Base-by-base conservation (phyloP, 331 rosid genomes). In the Erythrophleum ivorense region DNA sequence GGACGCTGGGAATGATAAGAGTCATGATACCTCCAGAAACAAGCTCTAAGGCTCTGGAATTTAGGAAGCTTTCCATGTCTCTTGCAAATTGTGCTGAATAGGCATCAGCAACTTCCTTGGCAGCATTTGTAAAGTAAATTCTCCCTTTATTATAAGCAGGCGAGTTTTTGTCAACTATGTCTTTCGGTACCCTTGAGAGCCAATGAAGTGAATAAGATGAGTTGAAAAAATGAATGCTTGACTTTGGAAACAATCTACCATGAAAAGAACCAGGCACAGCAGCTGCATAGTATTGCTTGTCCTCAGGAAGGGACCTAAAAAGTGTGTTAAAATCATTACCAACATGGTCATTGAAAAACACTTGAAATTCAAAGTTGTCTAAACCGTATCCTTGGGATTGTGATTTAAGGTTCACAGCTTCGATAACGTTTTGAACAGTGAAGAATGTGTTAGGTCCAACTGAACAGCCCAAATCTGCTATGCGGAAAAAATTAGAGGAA, bases 241-340 rank as follows among this genome's bases (percentile, higher is more conserved):
- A 60, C 12, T 60, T 34, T 60, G 66, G 66, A 29, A 60, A 60
- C 36, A 60, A 12, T 21, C 66, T 60, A 0, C 66, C 66, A 60
- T 24, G 66, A 60, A 60, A 60, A 2, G 66, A 60, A 29, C 66
- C 40, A 29, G 66, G 66, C 66, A 60, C 66, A 60, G 38, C 66
- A 10, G 66, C 66, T 11, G 16, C 66, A 60, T 24, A 60, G 7
- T 60, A 60, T 29, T 60, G 66, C 38, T 60, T 60, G 0, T 29
- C 1, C 66, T 24, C 40, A 60, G 66, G 66, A 60, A 60, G 18
- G 31, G 66, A 60, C 16, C 12, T 24, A 3, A 60, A 60, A 29
- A 60, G 40, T 11, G 38, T 11, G 40, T 60, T 60, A 38, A 60
- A 60, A 29, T 60, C 66, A 29, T 60, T 60, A 11, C 40, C 66